A percentile compares a stretch with the other conserved stretches of the same genome.
Evolutionary conservation across 805 yeast species (phyloP).

Genomic region (Monosporozyma servazzii): DNA sequence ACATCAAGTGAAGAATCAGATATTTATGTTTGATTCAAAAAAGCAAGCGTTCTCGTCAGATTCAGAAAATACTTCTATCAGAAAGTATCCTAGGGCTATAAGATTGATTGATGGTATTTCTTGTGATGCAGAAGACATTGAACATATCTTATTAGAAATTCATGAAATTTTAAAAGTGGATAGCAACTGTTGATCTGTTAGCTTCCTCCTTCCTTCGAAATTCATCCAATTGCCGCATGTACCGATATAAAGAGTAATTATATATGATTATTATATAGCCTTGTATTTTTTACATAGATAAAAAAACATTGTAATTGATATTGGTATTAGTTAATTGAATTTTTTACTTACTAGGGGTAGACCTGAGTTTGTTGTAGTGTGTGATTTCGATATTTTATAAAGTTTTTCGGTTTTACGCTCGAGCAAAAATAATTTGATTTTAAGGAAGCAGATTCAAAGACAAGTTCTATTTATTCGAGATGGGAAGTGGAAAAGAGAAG

Average conservation of each 20-base stretch:
- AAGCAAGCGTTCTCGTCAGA: neutral
- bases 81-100: conserved; percentile 13
- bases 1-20: conserved; percentile 24
- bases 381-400: neutral
- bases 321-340: neutral
- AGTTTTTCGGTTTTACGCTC: neutral
- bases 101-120: conserved; percentile 25
- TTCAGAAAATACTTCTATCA: neutral
- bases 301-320: neutral
- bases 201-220: neutral
- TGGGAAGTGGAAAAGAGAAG: neutral
- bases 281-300: neutral
- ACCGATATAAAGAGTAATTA: neutral
- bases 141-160: conserved; percentile 19
- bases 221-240: neutral
- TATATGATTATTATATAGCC: neutral
- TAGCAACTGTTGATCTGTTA: conserved; percentile 1
- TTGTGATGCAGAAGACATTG: conserved; percentile 25
- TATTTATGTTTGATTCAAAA: conserved; percentile 19
- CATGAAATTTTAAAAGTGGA: conserved; percentile 15
- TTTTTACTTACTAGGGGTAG: too few species aligned
- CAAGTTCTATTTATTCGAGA: neutral
- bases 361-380: neutral
- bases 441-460: neutral
- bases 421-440: neutral